Base-by-base conservation (phyloP, 2,329 filamentous ascomycete genomes). In the Sporothrix sp. region DNA sequence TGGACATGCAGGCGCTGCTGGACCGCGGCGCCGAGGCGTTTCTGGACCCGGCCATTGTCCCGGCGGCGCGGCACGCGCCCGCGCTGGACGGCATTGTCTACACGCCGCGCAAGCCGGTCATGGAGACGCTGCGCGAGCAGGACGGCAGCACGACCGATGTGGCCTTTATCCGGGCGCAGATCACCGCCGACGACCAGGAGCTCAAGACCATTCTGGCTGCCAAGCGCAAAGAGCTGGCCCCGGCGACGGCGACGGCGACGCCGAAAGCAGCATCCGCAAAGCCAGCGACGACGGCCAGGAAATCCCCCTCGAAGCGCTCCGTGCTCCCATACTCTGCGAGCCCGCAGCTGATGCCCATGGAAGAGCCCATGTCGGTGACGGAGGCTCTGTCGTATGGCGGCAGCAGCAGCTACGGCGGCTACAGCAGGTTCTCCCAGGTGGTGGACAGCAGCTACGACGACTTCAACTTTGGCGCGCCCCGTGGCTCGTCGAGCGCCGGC, bases 1-100 rank as follows among this genome's bases (percentile, higher is more conserved):
- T 98, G 8, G 90, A 95, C 62, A 95, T 98, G 50, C 63, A 67
- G 3, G 67, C 82, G n/a, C 75, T 98, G 1, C 77, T 98, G 2
- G 75, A 75, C 1, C 93, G 87, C 64, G 85, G 87, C 4, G 58
- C 75, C 0, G 64, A 73, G 18, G 88, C 91, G 0, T 73, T 66
- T 28, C 75, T 97, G 1, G 85, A 95, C 58, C 77, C 81, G 0
- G 62, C 65, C 2, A 77, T 84, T 46, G 63, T 74, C 2, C 81
- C 87, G 0, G 70, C 77, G 13, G 64, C 68, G 1, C 60, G 59
- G 13, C 55, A 62, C 52, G 66, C 79, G 7, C 85, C 86, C 0
- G 65, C 73, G 1, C 71, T 84, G 0, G 73, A 86, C 4, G 62
- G 67, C 18, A 85, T 87, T 56, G 45, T 63, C 0, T 97, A 96